These are phyloP conservation scores for Teunomyces kruisii DNA, from an alignment of 805 yeast genomes.

Conservation along the genomic window DNA sequence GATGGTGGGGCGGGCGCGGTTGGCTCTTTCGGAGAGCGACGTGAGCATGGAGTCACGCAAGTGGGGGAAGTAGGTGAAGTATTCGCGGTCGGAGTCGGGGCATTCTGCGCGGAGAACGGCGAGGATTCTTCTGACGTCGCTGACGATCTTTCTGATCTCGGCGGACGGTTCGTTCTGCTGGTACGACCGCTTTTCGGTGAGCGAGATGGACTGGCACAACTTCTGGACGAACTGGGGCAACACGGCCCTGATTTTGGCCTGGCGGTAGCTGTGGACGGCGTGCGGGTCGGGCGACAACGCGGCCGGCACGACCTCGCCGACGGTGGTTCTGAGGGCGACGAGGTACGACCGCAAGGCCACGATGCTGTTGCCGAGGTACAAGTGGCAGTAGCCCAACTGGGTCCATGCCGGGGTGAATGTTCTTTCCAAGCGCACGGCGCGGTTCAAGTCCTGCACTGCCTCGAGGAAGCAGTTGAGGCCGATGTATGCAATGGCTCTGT, in stretches of 20 bases:
- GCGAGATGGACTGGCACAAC: constrained; percentile 29
- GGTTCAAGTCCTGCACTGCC: constrained; percentile 36
- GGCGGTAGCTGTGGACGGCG: constrained; percentile 18
- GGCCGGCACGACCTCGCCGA: constrained; percentile 33
- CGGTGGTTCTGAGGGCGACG: constrained; percentile 26
- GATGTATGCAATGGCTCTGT: constrained; percentile 42
- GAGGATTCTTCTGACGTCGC: constrained; percentile 26
- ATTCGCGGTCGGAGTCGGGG: constrained; percentile 27
- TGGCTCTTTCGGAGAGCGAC: constrained; percentile 29
- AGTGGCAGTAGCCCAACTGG: constrained; percentile 43
- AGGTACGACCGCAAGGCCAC: constrained; percentile 34
- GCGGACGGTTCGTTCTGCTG: constrained; percentile 31
- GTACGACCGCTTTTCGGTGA: constrained; percentile 38
- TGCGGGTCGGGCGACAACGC: constrained; percentile 15
- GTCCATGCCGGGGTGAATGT: constrained; percentile 44
- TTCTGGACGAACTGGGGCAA: constrained; percentile 42
- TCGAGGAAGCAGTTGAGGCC: constrained; percentile 42
- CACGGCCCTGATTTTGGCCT: constrained; percentile 20
- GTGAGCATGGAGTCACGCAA: constrained; percentile 22
- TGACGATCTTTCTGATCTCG: constrained; percentile 22
- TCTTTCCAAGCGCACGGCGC: constrained; percentile 29
- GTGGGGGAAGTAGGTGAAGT: constrained; percentile 27
- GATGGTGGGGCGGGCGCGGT: constrained; percentile 33
- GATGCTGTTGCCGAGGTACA: constrained; percentile 38
- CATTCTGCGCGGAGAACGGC: constrained; percentile 21